Conservation (phyloP, 2,329 filamentous ascomycete genomes). For the Pseudohalonectria lignicola region DNA sequence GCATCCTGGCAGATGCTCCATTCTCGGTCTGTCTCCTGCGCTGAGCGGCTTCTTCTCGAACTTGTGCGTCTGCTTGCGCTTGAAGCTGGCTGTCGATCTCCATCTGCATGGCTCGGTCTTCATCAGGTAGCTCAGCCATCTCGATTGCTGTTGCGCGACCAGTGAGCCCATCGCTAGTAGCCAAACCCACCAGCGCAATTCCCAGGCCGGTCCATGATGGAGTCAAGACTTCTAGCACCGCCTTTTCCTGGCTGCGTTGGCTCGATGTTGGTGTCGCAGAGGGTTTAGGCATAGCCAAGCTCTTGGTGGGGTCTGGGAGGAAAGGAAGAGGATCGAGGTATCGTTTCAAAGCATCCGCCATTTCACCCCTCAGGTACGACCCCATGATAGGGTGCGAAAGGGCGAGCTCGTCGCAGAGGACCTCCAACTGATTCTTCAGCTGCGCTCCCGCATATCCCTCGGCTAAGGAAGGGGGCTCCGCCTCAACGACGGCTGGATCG, state of each 20-base stretch:
- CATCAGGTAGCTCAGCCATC: constrained; percentile 22
- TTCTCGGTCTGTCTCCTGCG: constrained; percentile 1
- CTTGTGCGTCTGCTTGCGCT: constrained; percentile 1
- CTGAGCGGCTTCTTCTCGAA: background rate
- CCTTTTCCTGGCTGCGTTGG: constrained; percentile 6
- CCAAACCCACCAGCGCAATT: constrained; percentile 24
- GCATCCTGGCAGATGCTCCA: background rate
- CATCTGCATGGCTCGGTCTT: constrained; percentile 24
- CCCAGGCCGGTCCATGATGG: constrained; percentile 32
- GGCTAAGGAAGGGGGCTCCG: constrained; percentile 51
- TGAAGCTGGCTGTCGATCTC: constrained; percentile 23
- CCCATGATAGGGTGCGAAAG: constrained; percentile 50
- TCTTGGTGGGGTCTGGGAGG: constrained; percentile 39
- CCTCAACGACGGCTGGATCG: constrained; percentile 50
- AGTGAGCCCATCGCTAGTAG: constrained; percentile 20
- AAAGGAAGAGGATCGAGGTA: constrained; percentile 53
- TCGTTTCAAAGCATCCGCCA: constrained; percentile 39
- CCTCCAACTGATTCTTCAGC: constrained; percentile 41
- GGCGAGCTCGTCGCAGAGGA: constrained; percentile 43
- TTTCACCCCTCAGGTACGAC: constrained; percentile 40
- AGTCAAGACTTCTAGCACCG: constrained; percentile 17
- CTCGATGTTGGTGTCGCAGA: background rate
- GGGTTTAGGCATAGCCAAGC: constrained; percentile 18
- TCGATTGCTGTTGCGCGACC: constrained; percentile 23
- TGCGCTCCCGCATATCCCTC: constrained; percentile 54